Base-by-base conservation (phyloP, 2,329 filamentous ascomycete species). In the Stromatinia cepivora region DNA sequence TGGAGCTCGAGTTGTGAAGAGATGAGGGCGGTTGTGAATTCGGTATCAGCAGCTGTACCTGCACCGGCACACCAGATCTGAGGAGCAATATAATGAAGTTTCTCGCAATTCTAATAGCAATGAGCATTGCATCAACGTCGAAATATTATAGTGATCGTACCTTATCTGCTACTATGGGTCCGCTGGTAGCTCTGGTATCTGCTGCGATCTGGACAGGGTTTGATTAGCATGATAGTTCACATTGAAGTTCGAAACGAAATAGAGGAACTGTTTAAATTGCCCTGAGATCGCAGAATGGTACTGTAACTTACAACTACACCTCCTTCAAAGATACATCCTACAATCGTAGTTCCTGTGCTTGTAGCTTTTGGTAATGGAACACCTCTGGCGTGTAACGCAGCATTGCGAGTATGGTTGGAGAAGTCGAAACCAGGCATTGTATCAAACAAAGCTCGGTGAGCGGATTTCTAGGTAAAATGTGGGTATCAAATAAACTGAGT, bases 11-110 rank as follows among this genome's bases (percentile, higher is more conserved):
- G 91, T 84, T 98, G 95, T 74, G 95, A 99, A 78, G 94, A 97
- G 85, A 98, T 97, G 82, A 99, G 90, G 79, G 94, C 92, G 71
- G 95, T 99, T 76, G 95, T 99, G 86, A 99, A 99, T 84, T 99
- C 95, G 75, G 94, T 98, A 82, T 99, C 95, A 77, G 95, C 95
- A 72, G 95, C 95, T 65, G 95, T 99, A 81, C 96, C 95, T 75
- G 95, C 96, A 76, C 95, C 95, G 13, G 95, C 95, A 83, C 95
- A 99, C 95, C 95, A 99, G 82, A 99, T 99, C 82, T 97, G 93
- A 71, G 95, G 94, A 56, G 95, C 87, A 81, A 99, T 99, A 86
- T 96, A 99, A 85, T 99, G 95, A 74, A 99, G 90, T 85, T 99
- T 99, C 84, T 99, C 94, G 85, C 95, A 98, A 87, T 99, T 99